phyloP scores from a whole-genome alignment of 495 filamentous ascomycete genomes.

The Aspergillus campestris region DNA sequence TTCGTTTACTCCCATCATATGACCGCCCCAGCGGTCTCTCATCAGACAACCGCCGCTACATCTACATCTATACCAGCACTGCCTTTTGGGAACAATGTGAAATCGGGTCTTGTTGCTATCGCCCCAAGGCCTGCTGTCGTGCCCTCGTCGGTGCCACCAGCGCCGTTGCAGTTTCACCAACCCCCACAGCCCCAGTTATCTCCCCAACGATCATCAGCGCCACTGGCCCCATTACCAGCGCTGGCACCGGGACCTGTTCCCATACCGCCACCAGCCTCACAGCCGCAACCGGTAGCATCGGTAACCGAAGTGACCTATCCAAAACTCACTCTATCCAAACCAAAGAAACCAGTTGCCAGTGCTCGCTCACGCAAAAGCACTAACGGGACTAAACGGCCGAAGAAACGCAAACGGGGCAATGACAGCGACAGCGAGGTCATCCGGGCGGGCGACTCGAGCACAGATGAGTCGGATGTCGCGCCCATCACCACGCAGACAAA shows the following conservation, averaged over 20 bases:
- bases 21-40: slow-evolving; percentile 4
- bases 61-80: not conserved
- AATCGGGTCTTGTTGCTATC: slow-evolving; percentile 6
- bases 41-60: slow-evolving; percentile 1
- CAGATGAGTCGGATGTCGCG: slow-evolving; percentile 42
- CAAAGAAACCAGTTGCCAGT: slow-evolving; percentile 4
- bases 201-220: not conserved
- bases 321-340: slow-evolving; percentile 1
- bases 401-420: slow-evolving; percentile 42
- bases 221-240: not conserved
- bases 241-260: not conserved
- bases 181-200: not conserved
- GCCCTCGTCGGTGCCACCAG: not conserved
- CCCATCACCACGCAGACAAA: slow-evolving; percentile 62
- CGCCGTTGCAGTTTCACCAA: not conserved
- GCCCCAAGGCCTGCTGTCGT: slow-evolving; percentile 10
- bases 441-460: slow-evolving; percentile 37
- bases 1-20: slow-evolving; percentile 11
- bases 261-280: not conserved
- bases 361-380: slow-evolving; percentile 7
- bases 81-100: not conserved
- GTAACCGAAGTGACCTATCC: slow-evolving; percentile 1
- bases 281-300: not conserved
- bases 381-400: slow-evolving; percentile 16
- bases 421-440: slow-evolving; percentile 34